A percentile compares a stretch with the other conserved stretches of the same genome.
Evolutionary conservation across 2,329 filamentous ascomycete genomes (phyloP).

Genomic region (Fusarium floridanum): DNA sequence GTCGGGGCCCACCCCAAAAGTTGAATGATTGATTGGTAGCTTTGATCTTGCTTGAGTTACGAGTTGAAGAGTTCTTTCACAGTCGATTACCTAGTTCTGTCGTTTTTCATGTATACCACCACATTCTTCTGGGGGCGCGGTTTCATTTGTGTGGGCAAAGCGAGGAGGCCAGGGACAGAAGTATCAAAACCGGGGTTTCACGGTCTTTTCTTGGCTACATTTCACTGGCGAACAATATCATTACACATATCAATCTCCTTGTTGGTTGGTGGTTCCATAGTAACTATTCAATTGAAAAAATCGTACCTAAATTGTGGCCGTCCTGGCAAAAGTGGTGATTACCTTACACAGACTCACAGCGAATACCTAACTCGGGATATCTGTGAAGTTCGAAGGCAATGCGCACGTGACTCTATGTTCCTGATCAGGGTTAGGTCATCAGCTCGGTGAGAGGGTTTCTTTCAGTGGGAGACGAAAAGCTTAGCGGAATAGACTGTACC

Average conservation of each 20-base stretch:
- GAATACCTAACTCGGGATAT: not conserved
- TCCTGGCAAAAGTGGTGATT: not conserved
- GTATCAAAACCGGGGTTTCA: conserved; percentile 36
- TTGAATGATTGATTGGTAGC: conserved; percentile 54
- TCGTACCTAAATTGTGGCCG: not conserved
- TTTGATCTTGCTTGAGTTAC: conserved; percentile 32
- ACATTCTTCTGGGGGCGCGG: conserved; percentile 25
- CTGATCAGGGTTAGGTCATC: conserved; percentile 18
- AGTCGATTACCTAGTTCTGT: conserved; percentile 29
- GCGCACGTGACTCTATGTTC: conserved; percentile 10
- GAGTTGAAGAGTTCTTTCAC: conserved; percentile 44
- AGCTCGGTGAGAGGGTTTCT: conserved; percentile 9
- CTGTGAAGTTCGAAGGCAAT: not conserved
- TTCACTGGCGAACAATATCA: conserved; percentile 47
- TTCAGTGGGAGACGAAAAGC: not conserved
- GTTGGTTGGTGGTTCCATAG: conserved; percentile 35
- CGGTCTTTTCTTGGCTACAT: conserved; percentile 49
- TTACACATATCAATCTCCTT: conserved; percentile 41
- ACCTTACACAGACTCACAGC: not conserved
- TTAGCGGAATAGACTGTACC: too few species aligned
- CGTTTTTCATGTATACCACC: conserved; percentile 42
- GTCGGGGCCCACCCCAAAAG: conserved; percentile 58
- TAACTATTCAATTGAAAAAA: conserved; percentile 19
- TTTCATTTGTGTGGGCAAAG: conserved; percentile 38
- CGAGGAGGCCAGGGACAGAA: conserved; percentile 32